These are phyloP conservation scores for Chlorella sorokiniana DNA, from an alignment of 139 green algal genomes.

Conservation along the genomic window DNA sequence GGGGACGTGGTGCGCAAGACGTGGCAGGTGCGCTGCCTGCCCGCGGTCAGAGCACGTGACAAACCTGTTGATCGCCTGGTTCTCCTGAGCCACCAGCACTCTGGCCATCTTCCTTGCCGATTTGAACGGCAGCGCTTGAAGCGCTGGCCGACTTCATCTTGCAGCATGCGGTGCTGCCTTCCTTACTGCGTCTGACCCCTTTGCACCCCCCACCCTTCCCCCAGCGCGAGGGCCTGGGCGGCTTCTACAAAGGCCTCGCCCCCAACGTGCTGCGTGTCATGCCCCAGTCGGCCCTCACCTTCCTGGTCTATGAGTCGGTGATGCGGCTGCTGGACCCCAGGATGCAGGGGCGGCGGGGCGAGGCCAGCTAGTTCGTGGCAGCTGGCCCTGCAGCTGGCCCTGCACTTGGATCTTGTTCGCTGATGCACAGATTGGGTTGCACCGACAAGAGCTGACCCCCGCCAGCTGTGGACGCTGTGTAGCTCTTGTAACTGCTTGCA, in stretches of 20 bases:
- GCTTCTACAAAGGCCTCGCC: slow-evolving; percentile 78
- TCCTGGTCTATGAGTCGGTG: slow-evolving; percentile 79
- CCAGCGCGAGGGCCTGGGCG: slow-evolving; percentile 62
- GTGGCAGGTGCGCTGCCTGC: slow-evolving; percentile 1
- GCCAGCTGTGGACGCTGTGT: no score
- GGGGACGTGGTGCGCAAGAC: slow-evolving; percentile 58
- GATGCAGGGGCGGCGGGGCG: background rate
- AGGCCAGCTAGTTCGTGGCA: no score
- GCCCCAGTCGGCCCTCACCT: slow-evolving; percentile 76
- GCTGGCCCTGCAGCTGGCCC: background rate
- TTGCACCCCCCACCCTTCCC: background rate
- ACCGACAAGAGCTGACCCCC: no score
- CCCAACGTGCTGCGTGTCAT: slow-evolving; percentile 80
- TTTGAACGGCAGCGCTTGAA: no score
- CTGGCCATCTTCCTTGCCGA: no score
- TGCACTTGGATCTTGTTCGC: no score
- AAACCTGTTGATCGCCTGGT: no score
- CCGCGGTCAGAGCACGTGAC: background rate
- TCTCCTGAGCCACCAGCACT: no score
- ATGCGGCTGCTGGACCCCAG: slow-evolving; percentile 33
- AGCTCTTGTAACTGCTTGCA: no score
- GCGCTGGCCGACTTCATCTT: no score
- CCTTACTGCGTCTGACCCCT: background rate
- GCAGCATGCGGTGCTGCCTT: no score
- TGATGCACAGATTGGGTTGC: no score